Percentiles rank a stretch among this genome's conserved stretches.
phyloP scores from a whole-genome alignment of 1,139 yeast genomes.

The Protomyces lactucae-debilis region DNA sequence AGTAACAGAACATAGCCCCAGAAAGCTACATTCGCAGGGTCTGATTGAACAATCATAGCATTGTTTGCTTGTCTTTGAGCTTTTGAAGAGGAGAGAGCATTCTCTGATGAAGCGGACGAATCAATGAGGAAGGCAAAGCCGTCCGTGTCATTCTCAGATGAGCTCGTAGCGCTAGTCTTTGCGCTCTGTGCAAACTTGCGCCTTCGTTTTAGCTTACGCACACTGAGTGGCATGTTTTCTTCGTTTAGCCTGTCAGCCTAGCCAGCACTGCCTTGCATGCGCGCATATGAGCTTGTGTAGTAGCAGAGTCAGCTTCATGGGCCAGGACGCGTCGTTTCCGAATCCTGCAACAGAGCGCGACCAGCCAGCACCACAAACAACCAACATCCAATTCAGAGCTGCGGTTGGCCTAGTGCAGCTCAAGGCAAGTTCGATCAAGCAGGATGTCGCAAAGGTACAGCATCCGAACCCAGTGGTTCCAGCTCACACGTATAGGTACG shows the following conservation, averaged over 20 bases:
- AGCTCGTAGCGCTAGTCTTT: neutral
- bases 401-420: neutral
- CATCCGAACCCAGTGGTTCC: neutral
- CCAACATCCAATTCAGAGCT: too few relatives aligned
- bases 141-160: neutral
- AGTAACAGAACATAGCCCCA: neutral
- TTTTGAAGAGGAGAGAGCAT: neutral
- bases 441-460: neutral
- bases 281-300: too few relatives aligned
- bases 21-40: neutral
- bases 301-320: too few relatives aligned
- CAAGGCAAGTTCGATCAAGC: neutral
- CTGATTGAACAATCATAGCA: neutral
- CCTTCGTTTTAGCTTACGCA: neutral
- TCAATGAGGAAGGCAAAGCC: neutral
- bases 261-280: too few relatives aligned
- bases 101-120: neutral
- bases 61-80: neutral
- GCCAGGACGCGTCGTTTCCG: too few relatives aligned
- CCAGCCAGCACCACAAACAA: too few relatives aligned
- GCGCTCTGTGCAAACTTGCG: neutral
- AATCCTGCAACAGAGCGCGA: too few relatives aligned
- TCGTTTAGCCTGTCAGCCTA: too few relatives aligned
- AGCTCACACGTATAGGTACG: neutral
- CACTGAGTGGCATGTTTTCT: neutral